Base-by-base conservation (phyloP, 2,329 filamentous ascomycete genomes). In the Purpureocillium takamizusanense region DNA sequence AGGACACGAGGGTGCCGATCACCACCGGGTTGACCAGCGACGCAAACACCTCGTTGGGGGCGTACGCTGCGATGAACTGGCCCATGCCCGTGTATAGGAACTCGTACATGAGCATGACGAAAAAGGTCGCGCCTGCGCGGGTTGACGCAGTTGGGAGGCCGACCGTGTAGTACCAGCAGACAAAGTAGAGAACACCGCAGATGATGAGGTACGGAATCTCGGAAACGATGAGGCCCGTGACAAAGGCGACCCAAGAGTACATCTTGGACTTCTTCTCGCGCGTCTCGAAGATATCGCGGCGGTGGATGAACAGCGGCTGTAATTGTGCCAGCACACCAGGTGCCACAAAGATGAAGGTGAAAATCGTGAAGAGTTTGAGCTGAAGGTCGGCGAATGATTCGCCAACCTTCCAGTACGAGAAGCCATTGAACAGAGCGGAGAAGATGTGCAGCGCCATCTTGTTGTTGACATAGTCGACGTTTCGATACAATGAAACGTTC, bases 401-500 rank as follows among this genome's bases (percentile, higher is more conserved):
- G 1, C 72, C 73, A 18, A 80, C 65, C 54, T 67, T 70, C 74
- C 74, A 80, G 51, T 79, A 80, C 0, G 70, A 69, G 46, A 80
- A 80, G 1, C 74, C 76, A 49, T 75, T 78, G 59, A 79, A 76
- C 1, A 80, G 63, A 0, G 68, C 72, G 0, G 66, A 67, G 12
- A 62, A 59, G 16, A 79, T 59, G 49, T 80, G 75, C 2, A 80
- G 59, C 0, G 63, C 57, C 2, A 82, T 55, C 56, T 82, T 82
- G 64, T 76, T 81, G 54, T 76, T 74, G 40, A 80, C 56, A 45
- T 86, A 85, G 37, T 81, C 75, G 1, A 67, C 71, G 52, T 84
- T 85, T 39, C 83, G 71, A 61, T 67, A 86, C 5, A 86, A 63
- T 0, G 79, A 66, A 0, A 74, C 52, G 46, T 77, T 78, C 59